These are phyloP conservation scores for Trichophyton simii DNA, from an alignment of 2,329 filamentous ascomycete species.

Conservation along the genomic window DNA sequence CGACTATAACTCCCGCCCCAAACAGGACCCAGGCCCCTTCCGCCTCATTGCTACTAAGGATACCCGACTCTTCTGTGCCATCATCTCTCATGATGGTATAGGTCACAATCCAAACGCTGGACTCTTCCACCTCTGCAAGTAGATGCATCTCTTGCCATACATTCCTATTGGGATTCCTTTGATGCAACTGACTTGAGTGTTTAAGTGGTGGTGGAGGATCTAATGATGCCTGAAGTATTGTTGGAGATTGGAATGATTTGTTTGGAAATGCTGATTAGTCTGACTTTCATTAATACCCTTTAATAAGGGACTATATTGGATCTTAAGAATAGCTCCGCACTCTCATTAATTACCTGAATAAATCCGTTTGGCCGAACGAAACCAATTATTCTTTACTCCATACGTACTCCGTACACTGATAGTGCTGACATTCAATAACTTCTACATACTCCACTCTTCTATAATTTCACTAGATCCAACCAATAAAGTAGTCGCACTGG, in stretches of 20 bases:
- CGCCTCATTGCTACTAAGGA: conserved; percentile 1
- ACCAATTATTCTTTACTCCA: no score
- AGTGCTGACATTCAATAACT: neutral
- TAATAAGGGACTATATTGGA: no score
- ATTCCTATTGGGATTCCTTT: neutral
- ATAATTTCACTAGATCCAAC: conserved; percentile 22
- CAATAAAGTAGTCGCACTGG: conserved; percentile 20
- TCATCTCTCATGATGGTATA: neutral
- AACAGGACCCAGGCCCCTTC: conserved; percentile 1
- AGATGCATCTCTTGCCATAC: neutral
- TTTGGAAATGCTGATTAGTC: no score
- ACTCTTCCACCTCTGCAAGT: neutral
- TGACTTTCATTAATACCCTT: no score
- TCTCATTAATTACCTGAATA: neutral
- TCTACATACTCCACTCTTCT: conserved; percentile 23
- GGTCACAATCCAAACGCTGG: neutral
- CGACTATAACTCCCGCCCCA: neutral
- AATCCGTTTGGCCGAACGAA: no score
- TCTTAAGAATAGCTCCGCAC: neutral
- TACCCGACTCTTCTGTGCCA: neutral
- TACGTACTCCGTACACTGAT: no score
- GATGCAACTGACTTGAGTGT: neutral
- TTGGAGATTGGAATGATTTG: no score
- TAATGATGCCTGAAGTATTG: neutral
- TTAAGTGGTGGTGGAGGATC: no score